phyloP scores from a whole-genome alignment of 1,284 basidiomycete species.

The Puccinia horiana region DNA sequence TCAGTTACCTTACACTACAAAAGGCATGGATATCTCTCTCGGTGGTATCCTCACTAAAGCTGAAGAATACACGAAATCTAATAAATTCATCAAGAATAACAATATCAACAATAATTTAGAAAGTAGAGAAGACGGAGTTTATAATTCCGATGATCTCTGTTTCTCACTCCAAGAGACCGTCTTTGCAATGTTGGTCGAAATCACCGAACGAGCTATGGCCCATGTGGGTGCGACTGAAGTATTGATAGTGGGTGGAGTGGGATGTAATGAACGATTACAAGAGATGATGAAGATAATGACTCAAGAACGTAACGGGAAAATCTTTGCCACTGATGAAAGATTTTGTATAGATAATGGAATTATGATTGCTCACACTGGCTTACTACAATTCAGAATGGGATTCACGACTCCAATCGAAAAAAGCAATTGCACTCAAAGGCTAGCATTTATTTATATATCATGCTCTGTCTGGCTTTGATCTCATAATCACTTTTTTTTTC shows the following conservation, averaged over 20 bases:
- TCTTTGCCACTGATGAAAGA: conserved; percentile 97
- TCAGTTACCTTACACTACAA: conserved; percentile 88
- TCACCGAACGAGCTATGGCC: conserved; percentile 98
- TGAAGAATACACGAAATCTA: conserved; percentile 88
- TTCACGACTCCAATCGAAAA: conserved; percentile 72
- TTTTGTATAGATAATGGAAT: conserved; percentile 99
- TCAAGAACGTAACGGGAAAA: conserved; percentile 77
- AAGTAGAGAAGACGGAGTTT: conserved; percentile 63
- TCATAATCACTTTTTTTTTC: background rate
- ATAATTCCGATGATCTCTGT: conserved; percentile 91
- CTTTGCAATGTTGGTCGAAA: conserved; percentile 98
- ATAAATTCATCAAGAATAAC: conserved; percentile 70
- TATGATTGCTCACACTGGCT: conserved; percentile 98
- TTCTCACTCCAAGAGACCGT: conserved; percentile 96
- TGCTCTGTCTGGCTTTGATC: background rate
- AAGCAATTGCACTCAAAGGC: conserved; percentile 87
- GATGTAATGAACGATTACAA: conserved; percentile 94
- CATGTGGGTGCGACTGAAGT: conserved; percentile 96
- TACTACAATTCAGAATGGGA: conserved; percentile 92
- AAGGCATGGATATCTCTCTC: conserved; percentile 97
- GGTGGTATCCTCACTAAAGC: conserved; percentile 87
- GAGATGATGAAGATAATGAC: conserved; percentile 99
- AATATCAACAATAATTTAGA: background rate
- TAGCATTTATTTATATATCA: background rate
- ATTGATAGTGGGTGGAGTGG: conserved; percentile 95